A percentile compares a stretch with the other conserved stretches of the same genome.
Evolutionary conservation across 116 monocot species (phyloP).

Genomic region (Iris pallida): DNA sequence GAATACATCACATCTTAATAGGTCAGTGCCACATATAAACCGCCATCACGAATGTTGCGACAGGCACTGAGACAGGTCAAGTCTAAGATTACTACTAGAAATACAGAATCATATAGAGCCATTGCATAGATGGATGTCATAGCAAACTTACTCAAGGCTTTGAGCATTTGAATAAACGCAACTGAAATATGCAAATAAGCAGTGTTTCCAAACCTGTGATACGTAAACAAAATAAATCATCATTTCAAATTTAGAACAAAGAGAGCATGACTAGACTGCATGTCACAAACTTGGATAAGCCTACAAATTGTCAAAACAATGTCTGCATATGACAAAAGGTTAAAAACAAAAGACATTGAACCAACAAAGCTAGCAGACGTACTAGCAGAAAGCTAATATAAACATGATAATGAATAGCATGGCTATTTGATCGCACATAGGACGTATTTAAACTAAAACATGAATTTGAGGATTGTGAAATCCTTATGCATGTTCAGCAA

Average conservation of each 20-base stretch:
- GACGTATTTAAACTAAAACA: too few species aligned
- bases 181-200: conserved; percentile 54
- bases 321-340: background rate
- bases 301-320: too few species aligned
- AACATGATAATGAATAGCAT: too few species aligned
- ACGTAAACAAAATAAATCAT: background rate
- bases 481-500: too few species aligned
- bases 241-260: too few species aligned
- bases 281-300: too few species aligned
- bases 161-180: conserved; percentile 63
- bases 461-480: too few species aligned
- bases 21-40: conserved; percentile 85
- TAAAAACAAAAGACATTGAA: too few species aligned
- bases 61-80: conserved; percentile 67
- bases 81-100: background rate
- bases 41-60: conserved; percentile 87
- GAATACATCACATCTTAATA: conserved; percentile 72
- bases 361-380: too few species aligned
- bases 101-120: background rate
- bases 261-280: too few species aligned
- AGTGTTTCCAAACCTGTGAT: conserved; percentile 56
- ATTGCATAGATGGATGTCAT: background rate
- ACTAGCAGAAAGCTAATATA: too few species aligned
- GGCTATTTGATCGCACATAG: too few species aligned
- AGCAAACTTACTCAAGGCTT: conserved; percentile 36